Conservation (phyloP, 1,284 basidiomycete genomes). For the Porphyrellus sp. region DNA sequence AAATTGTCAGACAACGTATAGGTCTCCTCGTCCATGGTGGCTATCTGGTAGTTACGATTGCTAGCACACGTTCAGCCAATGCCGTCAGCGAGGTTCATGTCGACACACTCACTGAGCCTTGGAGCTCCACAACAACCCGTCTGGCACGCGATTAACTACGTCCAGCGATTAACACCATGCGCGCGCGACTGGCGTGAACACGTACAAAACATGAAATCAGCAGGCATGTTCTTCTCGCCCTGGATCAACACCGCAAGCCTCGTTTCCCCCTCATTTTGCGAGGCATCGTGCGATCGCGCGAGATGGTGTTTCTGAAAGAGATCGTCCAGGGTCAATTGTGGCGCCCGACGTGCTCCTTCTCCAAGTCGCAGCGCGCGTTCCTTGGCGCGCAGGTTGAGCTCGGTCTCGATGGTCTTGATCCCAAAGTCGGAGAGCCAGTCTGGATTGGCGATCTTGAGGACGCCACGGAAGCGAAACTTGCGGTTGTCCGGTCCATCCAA, state of each 20-base stretch:
- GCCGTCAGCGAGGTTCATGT: neutral
- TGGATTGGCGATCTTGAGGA: constrained; percentile 42
- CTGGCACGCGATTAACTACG: constrained; percentile 13
- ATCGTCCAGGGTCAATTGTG: constrained; percentile 35
- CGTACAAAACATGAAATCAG: constrained; percentile 45
- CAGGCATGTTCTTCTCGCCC: constrained; percentile 41
- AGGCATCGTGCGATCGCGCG: constrained; percentile 16
- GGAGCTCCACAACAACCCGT: constrained; percentile 31
- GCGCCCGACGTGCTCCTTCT: constrained; percentile 18
- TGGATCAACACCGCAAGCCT: constrained; percentile 39
- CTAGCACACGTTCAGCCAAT: constrained; percentile 21
- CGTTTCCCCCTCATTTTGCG: constrained; percentile 25
- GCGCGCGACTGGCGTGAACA: neutral
- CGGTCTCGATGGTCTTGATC: constrained; percentile 37
- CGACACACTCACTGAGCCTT: constrained; percentile 26
- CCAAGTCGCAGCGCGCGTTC: constrained; percentile 21
- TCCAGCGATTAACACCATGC: constrained; percentile 7
- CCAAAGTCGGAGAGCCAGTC: constrained; percentile 48
- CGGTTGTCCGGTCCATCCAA: constrained; percentile 19
- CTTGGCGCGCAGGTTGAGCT: constrained; percentile 41
- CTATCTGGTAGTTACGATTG: constrained; percentile 39
- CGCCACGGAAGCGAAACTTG: constrained; percentile 44
- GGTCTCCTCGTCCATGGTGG: constrained; percentile 44
- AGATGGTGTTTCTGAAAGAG: constrained; percentile 35
- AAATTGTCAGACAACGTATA: constrained; percentile 46